Conservation (phyloP, 345 rosid species). For the Pistacia vera region DNA sequence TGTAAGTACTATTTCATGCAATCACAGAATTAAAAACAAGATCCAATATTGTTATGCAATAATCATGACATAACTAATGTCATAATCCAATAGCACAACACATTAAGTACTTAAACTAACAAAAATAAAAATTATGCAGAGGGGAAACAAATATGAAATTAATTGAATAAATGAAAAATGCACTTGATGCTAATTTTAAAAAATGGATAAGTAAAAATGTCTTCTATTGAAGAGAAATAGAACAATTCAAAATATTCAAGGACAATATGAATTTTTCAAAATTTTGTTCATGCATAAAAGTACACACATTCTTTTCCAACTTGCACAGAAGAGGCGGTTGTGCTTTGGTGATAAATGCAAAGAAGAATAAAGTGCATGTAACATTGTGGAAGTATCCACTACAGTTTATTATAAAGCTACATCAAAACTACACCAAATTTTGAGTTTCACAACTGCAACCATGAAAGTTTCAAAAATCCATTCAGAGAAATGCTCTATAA, state of each 20-base stretch:
- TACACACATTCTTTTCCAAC: not conserved
- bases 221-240: not conserved
- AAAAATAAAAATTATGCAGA: not conserved
- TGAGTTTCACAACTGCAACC: not conserved
- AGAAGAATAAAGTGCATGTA: not conserved
- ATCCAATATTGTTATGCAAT: not conserved
- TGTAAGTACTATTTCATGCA: not conserved
- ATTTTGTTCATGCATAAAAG: not conserved
- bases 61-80: not conserved
- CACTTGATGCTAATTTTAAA: not conserved
- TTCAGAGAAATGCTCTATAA: not conserved
- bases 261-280: not conserved
- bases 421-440: no score
- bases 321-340: not conserved
- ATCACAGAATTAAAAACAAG: slow-evolving; percentile 4
- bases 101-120: not conserved
- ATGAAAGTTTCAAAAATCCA: not conserved
- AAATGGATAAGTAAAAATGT: not conserved
- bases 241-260: not conserved
- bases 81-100: not conserved
- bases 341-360: not conserved
- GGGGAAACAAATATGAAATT: not conserved
- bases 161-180: not conserved
- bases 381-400: not conserved
- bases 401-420: no score